phyloP scores from a whole-genome alignment of 2,329 filamentous ascomycete species.

The Pyricularia sp. region DNA sequence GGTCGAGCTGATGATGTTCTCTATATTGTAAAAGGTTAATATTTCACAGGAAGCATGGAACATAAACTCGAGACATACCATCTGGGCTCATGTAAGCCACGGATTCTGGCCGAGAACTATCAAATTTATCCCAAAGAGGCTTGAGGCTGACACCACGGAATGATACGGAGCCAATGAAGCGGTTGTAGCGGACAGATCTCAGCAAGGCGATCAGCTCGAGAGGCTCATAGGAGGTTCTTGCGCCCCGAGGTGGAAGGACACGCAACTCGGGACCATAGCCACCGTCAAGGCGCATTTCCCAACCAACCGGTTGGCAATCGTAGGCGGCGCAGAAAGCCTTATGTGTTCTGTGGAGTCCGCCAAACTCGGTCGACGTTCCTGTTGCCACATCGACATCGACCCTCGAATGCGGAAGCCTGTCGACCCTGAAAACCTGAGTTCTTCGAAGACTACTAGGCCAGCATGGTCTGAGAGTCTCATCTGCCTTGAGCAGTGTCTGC shows the following conservation, averaged over 20 bases:
- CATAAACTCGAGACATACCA: slow-evolving; percentile 24
- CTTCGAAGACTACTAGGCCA: slow-evolving; percentile 37
- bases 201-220: slow-evolving; percentile 48
- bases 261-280: slow-evolving; percentile 41
- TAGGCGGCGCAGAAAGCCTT: slow-evolving; percentile 47
- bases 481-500: slow-evolving; percentile 41
- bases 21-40: slow-evolving; percentile 18
- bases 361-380: slow-evolving; percentile 23
- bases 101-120: slow-evolving; percentile 33
- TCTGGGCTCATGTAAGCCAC: slow-evolving; percentile 43
- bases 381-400: neutral
- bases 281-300: slow-evolving; percentile 39
- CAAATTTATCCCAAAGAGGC: slow-evolving; percentile 27
- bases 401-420: slow-evolving; percentile 29
- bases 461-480: slow-evolving; percentile 46
- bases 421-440: slow-evolving; percentile 37
- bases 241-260: slow-evolving; percentile 31
- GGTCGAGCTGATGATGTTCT: slow-evolving; percentile 36
- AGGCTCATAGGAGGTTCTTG: slow-evolving; percentile 28
- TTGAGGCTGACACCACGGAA: slow-evolving; percentile 43
- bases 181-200: slow-evolving; percentile 47
- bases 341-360: slow-evolving; percentile 43
- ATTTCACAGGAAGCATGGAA: neutral
- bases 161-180: slow-evolving; percentile 49
- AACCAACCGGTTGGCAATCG: slow-evolving; percentile 37